Percentiles rank a stretch among this genome's conserved stretches.
Evolutionary conservation across 805 yeast species (phyloP).

Genomic region (Jamesozyma rosinii): DNA sequence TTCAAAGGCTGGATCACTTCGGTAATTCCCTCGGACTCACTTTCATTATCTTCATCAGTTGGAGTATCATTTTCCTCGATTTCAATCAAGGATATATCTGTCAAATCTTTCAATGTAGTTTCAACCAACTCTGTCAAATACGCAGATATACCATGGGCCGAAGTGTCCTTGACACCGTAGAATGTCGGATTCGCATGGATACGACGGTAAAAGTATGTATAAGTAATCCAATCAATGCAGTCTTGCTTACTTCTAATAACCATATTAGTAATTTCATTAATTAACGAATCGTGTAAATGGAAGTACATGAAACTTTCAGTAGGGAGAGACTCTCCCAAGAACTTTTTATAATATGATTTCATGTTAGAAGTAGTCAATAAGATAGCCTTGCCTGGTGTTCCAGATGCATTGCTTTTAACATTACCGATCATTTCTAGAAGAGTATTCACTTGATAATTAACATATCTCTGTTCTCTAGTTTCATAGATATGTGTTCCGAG

Average conservation of each 20-base stretch:
- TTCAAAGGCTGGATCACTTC: slow-evolving; percentile 48
- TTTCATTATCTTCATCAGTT: slow-evolving; percentile 10
- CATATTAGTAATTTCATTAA: slow-evolving; percentile 63
- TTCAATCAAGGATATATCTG: slow-evolving; percentile 53
- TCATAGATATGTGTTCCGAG: slow-evolving; percentile 66
- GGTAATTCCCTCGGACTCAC: slow-evolving; percentile 30
- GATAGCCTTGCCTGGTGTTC: slow-evolving; percentile 35
- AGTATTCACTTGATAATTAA: slow-evolving; percentile 59
- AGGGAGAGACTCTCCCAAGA: slow-evolving; percentile 68
- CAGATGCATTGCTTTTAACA: slow-evolving; percentile 23
- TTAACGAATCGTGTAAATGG: slow-evolving; percentile 54
- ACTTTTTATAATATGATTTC: slow-evolving; percentile 57
- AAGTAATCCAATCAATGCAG: slow-evolving; percentile 85
- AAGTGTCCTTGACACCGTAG: slow-evolving; percentile 64
- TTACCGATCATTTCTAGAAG: slow-evolving; percentile 57
- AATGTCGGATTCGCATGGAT: slow-evolving; percentile 76
- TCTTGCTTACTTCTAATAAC: slow-evolving; percentile 64
- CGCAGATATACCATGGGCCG: slow-evolving; percentile 65
- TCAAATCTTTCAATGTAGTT: slow-evolving; percentile 51
- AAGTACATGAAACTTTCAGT: slow-evolving; percentile 65
- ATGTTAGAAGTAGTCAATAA: slow-evolving; percentile 50
- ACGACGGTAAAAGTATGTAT: slow-evolving; percentile 72
- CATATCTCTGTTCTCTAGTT: slow-evolving; percentile 60
- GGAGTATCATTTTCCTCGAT: slow-evolving; percentile 24
- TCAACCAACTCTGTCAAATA: slow-evolving; percentile 81